Percentiles rank a stretch among this genome's conserved stretches.
These are phyloP conservation scores for Puya raimondii DNA, from an alignment of 176 grass and related monocot species.

Conservation along the genomic window DNA sequence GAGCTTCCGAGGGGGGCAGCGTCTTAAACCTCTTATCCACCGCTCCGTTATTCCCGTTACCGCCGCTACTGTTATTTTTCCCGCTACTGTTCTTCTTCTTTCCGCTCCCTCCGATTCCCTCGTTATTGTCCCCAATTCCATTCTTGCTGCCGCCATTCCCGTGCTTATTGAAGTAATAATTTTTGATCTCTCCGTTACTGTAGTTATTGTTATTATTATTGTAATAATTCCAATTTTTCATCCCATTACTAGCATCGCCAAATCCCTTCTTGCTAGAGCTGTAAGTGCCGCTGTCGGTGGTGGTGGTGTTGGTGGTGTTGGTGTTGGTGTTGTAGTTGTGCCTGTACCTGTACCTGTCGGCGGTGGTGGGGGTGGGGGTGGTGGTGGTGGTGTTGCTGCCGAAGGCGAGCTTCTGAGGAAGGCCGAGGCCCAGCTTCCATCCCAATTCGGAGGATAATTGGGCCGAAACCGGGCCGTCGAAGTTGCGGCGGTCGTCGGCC, in stretches of 20 bases:
- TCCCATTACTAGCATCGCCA: no score
- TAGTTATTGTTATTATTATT: constrained; percentile 5
- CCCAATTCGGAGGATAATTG: constrained; percentile 17
- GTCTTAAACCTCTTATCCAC: constrained; percentile 97
- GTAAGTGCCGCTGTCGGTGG: constrained; percentile 13
- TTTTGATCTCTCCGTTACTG: constrained; percentile 19
- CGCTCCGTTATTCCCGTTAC: constrained; percentile 6
- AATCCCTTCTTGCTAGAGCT: constrained; percentile 19
- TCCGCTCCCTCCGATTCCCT: neutral
- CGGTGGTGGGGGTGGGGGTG: constrained; percentile 18
- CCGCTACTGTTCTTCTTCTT: constrained; percentile 41
- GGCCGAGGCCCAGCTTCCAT: no score
- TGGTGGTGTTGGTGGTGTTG: no score
- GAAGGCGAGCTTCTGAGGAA: constrained; percentile 56
- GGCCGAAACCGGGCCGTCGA: constrained; percentile 23
- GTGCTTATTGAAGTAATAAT: neutral
- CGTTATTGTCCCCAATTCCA: constrained; percentile 10
- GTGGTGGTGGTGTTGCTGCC: constrained; percentile 39
- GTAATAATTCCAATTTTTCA: constrained; percentile 1
- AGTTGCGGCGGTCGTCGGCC: constrained; percentile 16
- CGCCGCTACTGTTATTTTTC: constrained; percentile 19
- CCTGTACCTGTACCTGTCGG: constrained; percentile 16
- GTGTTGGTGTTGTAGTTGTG: neutral
- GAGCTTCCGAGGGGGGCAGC: constrained; percentile 73
- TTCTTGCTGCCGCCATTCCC: constrained; percentile 11